A percentile compares a stretch with the other conserved stretches of the same genome.
Conservation (phyloP, 202 grass and related monocot genomes). For the Alloteropsis angusta region DNA sequence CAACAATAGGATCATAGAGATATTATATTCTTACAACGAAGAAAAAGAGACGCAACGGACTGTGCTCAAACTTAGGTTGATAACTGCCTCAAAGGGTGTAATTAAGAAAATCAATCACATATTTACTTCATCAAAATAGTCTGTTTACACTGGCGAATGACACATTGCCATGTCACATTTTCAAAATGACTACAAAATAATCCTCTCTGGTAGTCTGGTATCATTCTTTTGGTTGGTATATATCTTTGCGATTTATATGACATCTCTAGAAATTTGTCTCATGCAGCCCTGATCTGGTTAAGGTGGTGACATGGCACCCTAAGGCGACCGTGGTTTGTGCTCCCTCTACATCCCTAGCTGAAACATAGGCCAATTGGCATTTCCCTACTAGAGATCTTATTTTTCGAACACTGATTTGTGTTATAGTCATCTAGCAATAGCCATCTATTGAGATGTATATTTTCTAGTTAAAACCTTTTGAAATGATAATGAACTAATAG, state of each 20-base stretch:
- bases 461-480: background rate
- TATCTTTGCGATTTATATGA: background rate
- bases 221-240: background rate
- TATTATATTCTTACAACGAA: slow-evolving; percentile 4
- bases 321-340: background rate
- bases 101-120: slow-evolving; percentile 5
- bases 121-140: slow-evolving; percentile 7
- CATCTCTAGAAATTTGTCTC: background rate
- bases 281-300: background rate
- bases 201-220: background rate
- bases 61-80: background rate
- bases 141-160: background rate
- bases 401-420: background rate
- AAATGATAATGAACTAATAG: background rate
- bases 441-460: background rate
- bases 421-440: slow-evolving; percentile 11
- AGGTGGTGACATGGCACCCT: background rate
- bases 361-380: background rate
- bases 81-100: background rate
- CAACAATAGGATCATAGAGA: slow-evolving; percentile 17
- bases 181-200: background rate
- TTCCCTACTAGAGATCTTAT: background rate
- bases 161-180: background rate
- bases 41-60: background rate
- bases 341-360: slow-evolving; percentile 1